Base-by-base conservation (phyloP, 371 early-diverging fungal species). In the Syncephalastrum contaminatum region DNA sequence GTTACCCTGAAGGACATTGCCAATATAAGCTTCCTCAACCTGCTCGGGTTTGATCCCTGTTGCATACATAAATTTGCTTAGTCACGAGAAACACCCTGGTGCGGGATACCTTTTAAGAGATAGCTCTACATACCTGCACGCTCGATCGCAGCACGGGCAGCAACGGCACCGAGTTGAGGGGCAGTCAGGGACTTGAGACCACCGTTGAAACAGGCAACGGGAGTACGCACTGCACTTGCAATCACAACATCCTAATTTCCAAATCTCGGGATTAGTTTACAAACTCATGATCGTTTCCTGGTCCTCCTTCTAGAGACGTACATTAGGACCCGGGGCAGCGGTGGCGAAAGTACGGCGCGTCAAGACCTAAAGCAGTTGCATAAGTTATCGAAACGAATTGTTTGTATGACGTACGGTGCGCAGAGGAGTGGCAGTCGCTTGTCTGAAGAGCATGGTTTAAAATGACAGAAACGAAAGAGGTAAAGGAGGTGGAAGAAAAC, bases 21-120 rank as follows among this genome's bases (percentile, higher is more conserved):
- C 96, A 77, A 96, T 85, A 70, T 85, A 88, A 7, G 92, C 89
- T 70, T 97, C 97, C 60, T 97, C 87, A 30, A 95, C 80, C 39
- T 88, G 77, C 6, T 77, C 67, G 13, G 92, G 83, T 54, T 82
- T 73, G 58, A 93, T 61, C 81, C 85, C 73, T 60, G 36, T 5
- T 30, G 10, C n/a, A 52, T 16, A 20, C 43, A 10, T 6, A 36
- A 13, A 18, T 27, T 40, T 24, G 7, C 15, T 22, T 20, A 42
- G 24, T 24, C 18, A 21, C 42, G 24, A 41, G 14, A 52, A 39
- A 52, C 19, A 39, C 18, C 6, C 4, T 51, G 10, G 20, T 39
- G 40, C 24, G 14, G 24, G 21, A 51, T 15, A 10, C 39, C 2
- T 22, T 42, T n/a, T n/a, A n/a, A 30, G 30, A 30, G 36, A 30